Conservation (phyloP, 371 early-diverging fungal genomes). For the Saksenaea oblongispora region DNA sequence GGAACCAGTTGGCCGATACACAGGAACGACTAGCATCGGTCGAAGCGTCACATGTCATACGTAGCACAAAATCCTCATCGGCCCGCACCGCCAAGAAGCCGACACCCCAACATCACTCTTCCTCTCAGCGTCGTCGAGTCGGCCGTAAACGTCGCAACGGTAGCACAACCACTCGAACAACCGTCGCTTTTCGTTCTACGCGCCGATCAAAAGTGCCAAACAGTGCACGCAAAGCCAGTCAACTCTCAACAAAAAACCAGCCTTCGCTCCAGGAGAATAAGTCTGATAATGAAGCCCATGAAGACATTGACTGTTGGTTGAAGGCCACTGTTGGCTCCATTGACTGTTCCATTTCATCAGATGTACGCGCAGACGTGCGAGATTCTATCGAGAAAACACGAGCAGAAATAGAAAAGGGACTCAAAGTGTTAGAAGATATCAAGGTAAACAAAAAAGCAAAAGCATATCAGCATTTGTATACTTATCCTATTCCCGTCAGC, state of each 20-base stretch:
- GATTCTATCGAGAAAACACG: slow-evolving; percentile 66
- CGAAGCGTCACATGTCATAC: slow-evolving; percentile 21
- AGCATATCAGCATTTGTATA: background rate
- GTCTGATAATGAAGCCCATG: slow-evolving; percentile 5
- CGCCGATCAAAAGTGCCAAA: slow-evolving; percentile 9
- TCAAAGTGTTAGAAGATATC: slow-evolving; percentile 51
- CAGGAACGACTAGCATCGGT: slow-evolving; percentile 33
- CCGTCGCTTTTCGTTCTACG: background rate
- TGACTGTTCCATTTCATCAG: slow-evolving; percentile 1
- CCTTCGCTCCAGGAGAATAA: slow-evolving; percentile 2
- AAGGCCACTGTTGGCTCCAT: slow-evolving; percentile 10
- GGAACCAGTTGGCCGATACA: slow-evolving; percentile 47
- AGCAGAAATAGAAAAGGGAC: slow-evolving; percentile 59
- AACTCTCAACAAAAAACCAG: background rate
- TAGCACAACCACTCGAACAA: slow-evolving; percentile 7
- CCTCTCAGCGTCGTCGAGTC: slow-evolving; percentile 8
- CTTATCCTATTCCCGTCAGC: background rate
- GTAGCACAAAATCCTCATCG: slow-evolving; percentile 1
- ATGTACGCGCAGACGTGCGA: slow-evolving; percentile 45
- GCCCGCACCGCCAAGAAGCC: slow-evolving; percentile 1
- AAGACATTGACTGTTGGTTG: slow-evolving; percentile 27
- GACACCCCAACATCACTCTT: background rate
- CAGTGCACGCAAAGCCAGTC: background rate
- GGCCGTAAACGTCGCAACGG: slow-evolving; percentile 17
- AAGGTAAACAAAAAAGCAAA: slow-evolving; percentile 25